Percentiles rank a stretch among this genome's conserved stretches.
phyloP scores from a whole-genome alignment of 331 rosid genomes.

The Acacia pycnantha region DNA sequence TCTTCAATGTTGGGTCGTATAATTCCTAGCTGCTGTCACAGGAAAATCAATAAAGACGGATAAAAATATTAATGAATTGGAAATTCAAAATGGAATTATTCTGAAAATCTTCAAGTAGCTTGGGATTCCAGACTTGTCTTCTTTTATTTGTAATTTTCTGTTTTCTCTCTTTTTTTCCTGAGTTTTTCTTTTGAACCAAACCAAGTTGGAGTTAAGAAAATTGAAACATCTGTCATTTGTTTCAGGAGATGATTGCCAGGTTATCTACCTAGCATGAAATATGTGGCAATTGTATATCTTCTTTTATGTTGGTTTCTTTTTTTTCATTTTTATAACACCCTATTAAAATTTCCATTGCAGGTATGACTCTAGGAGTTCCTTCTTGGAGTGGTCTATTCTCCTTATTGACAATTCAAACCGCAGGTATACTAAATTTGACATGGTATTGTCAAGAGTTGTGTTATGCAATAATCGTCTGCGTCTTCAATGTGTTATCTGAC shows the following conservation, averaged over 20 bases:
- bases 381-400: slow-evolving; percentile 92
- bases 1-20: neutral
- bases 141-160: neutral
- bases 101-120: neutral
- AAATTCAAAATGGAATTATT: neutral
- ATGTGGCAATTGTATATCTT: neutral
- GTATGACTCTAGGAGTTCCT: slow-evolving; percentile 85
- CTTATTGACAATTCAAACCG: slow-evolving; percentile 91
- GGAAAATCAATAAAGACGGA: neutral
- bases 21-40: neutral
- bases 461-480: neutral
- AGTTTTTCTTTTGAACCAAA: slow-evolving; percentile 5
- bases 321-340: neutral
- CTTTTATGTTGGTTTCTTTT: neutral
- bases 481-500: slow-evolving; percentile 19
- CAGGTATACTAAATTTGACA: slow-evolving; percentile 52
- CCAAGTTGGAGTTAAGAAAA: neutral
- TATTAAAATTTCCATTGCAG: slow-evolving; percentile 45
- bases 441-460: neutral
- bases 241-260: neutral
- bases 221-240: neutral
- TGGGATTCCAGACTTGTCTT: neutral
- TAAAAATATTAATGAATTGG: neutral
- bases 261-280: neutral
- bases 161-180: neutral